Base-by-base conservation (phyloP, 495 filamentous ascomycete genomes). In the Aspergillus carlsbadensis region DNA sequence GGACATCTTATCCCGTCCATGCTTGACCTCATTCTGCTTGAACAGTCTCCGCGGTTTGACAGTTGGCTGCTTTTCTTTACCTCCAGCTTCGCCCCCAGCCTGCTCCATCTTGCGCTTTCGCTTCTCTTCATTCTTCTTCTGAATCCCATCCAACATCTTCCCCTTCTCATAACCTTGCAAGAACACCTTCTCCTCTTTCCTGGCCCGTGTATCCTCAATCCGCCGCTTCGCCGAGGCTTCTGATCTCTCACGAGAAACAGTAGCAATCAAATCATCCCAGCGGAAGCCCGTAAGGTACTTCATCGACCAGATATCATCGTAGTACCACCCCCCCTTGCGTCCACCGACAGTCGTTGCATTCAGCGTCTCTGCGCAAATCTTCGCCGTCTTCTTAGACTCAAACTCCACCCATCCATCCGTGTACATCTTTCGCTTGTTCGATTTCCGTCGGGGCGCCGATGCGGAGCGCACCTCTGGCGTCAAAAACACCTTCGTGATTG, bases 351-450 rank as follows among this genome's bases (percentile, higher is more conserved):
- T 91, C 24, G 80, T 78, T 24, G 89, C 86, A 70, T 98, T 98
- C 33, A 98, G 70, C 2, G 88, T 81, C 64, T 96, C 92, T n/a
- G 87, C 91, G 6, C 82, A 89, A 10, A 85, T 70, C 65, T 95
- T 95, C 3, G 94, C 95, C 36, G 89, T 86, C 62, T 84, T 85
- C 66, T 89, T 86, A 26, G 78, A 76, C 20, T 81, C 69, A 63
- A 96, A 96, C 64, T 98, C 94, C 15, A 98, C 84, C 94, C 94
- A 98, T 2, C 94, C 94, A 66, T 98, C 95, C 6, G 84, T 86
- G 70, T 88, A 98, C 14, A 78, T 83, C 55, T 88, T 84, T 65
- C 96, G 92, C 70, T 93, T 94, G 70, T 96, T 97, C 21, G 89
- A 87, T n/a, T 89, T 87, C 36, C 75, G 79, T 22, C 78, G 76